A percentile compares a stretch with the other conserved stretches of the same genome.
Conservation (phyloP, 2,329 filamentous ascomycete species). For the Chrysosporium keratinophilum region DNA sequence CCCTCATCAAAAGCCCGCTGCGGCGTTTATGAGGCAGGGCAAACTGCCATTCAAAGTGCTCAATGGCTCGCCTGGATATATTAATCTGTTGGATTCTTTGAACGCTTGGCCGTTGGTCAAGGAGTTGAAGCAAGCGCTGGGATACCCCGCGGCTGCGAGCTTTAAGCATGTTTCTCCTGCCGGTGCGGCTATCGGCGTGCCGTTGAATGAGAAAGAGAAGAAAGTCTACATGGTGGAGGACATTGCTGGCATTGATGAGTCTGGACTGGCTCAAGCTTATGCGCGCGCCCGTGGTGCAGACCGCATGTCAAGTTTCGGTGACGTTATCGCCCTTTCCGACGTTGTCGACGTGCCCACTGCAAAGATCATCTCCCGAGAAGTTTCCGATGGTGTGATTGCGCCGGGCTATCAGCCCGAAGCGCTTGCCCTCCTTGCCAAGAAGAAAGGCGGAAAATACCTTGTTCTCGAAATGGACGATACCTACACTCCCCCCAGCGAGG, state of each 20-base stretch:
- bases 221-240: conserved; percentile 99
- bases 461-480: conserved; percentile 88
- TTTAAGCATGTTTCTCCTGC: conserved; percentile 99
- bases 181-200: conserved; percentile 85
- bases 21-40: conserved; percentile 63
- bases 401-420: conserved; percentile 77
- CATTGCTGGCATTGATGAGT: conserved; percentile 77
- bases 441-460: conserved; percentile 96
- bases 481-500: conserved; percentile 63
- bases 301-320: conserved; percentile 97
- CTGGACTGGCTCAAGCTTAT: conserved; percentile 83
- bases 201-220: conserved; percentile 74
- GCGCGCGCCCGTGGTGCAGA: conserved; percentile 90
- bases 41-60: conserved; percentile 91
- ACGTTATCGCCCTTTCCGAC: conserved; percentile 87
- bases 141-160: conserved; percentile 81
- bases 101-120: conserved; percentile 97
- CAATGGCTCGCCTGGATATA: conserved; percentile 81
- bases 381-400: conserved; percentile 93
- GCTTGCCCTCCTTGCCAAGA: conserved; percentile 85
- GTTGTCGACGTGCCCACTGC: conserved; percentile 85
- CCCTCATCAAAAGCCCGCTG: conserved; percentile 94
- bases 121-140: conserved; percentile 82
- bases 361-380: conserved; percentile 95
- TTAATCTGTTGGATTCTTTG: conserved; percentile 91